These are phyloP conservation scores for Monosporascus sp. DNA, from an alignment of 2,329 filamentous ascomycete genomes.

Conservation along the genomic window DNA sequence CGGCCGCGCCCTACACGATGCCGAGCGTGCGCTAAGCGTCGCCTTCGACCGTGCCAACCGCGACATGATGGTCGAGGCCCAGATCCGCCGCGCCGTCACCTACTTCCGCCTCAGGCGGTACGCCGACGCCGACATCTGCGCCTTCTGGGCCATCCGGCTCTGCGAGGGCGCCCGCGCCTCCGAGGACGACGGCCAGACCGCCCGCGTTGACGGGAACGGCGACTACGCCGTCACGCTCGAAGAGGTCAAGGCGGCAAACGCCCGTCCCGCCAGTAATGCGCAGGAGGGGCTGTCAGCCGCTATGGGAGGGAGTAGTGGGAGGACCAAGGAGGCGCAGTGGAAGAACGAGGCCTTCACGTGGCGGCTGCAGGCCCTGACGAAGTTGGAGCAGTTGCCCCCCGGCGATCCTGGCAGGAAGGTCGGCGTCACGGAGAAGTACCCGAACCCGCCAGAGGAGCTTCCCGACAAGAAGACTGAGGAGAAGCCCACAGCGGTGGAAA, in stretches of 20 bases:
- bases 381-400: slow-evolving; percentile 38
- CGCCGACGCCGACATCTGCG: slow-evolving; percentile 70
- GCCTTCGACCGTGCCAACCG: slow-evolving; percentile 66
- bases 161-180: slow-evolving; percentile 31
- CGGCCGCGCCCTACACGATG: slow-evolving; percentile 63
- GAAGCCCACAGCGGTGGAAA: slow-evolving; percentile 1
- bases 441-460: slow-evolving; percentile 20
- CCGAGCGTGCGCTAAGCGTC: slow-evolving; percentile 58
- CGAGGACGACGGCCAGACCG: slow-evolving; percentile 32
- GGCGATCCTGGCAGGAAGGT: slow-evolving; percentile 44
- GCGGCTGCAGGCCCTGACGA: slow-evolving; percentile 42
- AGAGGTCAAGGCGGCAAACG: slow-evolving; percentile 19
- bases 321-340: slow-evolving; percentile 19
- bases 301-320: slow-evolving; percentile 7
- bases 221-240: slow-evolving; percentile 39
- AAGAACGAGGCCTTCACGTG: slow-evolving; percentile 39
- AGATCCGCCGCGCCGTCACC: slow-evolving; percentile 73
- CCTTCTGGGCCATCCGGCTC: slow-evolving; percentile 50
- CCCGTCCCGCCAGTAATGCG: slow-evolving; percentile 4
- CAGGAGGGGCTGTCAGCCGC: slow-evolving; percentile 16
- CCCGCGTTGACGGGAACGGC: slow-evolving; percentile 39
- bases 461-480: slow-evolving; percentile 12
- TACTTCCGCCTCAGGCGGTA: slow-evolving; percentile 65
- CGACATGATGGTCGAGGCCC: slow-evolving; percentile 72
- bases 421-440: slow-evolving; percentile 30